phyloP scores from a whole-genome alignment of 2,329 filamentous ascomycete genomes.

The Botrytis fragariae region DNA sequence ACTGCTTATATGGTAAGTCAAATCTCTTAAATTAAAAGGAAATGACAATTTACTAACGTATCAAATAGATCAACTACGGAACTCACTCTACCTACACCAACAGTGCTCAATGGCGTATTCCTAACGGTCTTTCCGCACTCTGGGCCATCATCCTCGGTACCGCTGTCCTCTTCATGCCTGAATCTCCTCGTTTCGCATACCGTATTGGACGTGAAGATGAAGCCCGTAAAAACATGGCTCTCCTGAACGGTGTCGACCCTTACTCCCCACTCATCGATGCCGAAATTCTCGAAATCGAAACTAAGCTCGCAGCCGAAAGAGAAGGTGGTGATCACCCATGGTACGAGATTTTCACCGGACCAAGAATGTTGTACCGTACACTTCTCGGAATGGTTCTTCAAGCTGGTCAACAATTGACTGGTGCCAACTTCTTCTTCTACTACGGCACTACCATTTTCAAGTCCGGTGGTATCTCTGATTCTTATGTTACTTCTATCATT shows the following conservation, averaged over 20 bases:
- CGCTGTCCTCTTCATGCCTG: slow-evolving; percentile 53
- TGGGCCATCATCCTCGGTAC: slow-evolving; percentile 53
- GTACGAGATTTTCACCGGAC: slow-evolving; percentile 65
- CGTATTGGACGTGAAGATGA: slow-evolving; percentile 47
- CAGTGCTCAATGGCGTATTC: slow-evolving; percentile 60
- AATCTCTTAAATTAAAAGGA: background rate
- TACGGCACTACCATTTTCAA: slow-evolving; percentile 64
- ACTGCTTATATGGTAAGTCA: slow-evolving; percentile 49
- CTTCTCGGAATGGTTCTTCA: slow-evolving; percentile 61
- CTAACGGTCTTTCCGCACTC: slow-evolving; percentile 54
- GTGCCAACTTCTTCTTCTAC: slow-evolving; percentile 67
- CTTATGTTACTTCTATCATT: slow-evolving; percentile 66
- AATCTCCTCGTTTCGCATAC: slow-evolving; percentile 54
- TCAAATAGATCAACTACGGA: slow-evolving; percentile 54
- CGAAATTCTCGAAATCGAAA: slow-evolving; percentile 52
- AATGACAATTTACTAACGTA: slow-evolving; percentile 38
- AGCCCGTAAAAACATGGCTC: slow-evolving; percentile 49
- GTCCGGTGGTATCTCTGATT: slow-evolving; percentile 62
- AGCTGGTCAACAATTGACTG: slow-evolving; percentile 66
- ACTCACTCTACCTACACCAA: slow-evolving; percentile 47
- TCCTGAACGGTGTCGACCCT: slow-evolving; percentile 43
- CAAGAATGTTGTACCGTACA: slow-evolving; percentile 64
- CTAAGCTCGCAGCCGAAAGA: slow-evolving; percentile 51
- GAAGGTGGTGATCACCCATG: slow-evolving; percentile 38
- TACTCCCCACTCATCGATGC: slow-evolving; percentile 43